These are phyloP conservation scores for Pestalotiopsis sp. DNA, from an alignment of 2,329 filamentous ascomycete species.

Conservation along the genomic window DNA sequence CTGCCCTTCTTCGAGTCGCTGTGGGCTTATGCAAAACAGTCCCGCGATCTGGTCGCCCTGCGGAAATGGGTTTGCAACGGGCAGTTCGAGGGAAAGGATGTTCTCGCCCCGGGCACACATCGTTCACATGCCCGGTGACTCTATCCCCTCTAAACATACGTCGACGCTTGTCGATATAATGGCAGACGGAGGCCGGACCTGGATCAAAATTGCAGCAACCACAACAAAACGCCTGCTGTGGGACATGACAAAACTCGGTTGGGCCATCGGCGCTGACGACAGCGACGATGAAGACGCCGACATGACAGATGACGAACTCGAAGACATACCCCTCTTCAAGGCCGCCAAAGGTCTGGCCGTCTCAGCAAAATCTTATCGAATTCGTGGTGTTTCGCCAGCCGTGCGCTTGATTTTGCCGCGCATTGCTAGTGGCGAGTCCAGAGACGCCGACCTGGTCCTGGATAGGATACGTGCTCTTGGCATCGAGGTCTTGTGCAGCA, in stretches of 20 bases:
- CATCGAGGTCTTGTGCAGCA: slow-evolving; percentile 25
- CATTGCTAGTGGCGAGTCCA: slow-evolving; percentile 26
- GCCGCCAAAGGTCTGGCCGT: slow-evolving; percentile 25
- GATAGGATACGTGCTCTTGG: slow-evolving; percentile 27
- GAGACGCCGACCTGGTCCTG: slow-evolving; percentile 29
- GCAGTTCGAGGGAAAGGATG: slow-evolving; percentile 23
- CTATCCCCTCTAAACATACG: slow-evolving; percentile 21
- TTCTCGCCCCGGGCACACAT: slow-evolving; percentile 31
- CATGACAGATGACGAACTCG: slow-evolving; percentile 19
- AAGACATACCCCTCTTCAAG: slow-evolving; percentile 33
- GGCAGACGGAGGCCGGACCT: slow-evolving; percentile 30
- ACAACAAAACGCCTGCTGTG: slow-evolving; percentile 32
- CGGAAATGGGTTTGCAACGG: slow-evolving; percentile 28
- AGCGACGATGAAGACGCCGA: slow-evolving; percentile 21
- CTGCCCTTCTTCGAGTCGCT: slow-evolving; percentile 30
- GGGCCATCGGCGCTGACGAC: slow-evolving; percentile 29
- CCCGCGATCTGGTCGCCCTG: slow-evolving; percentile 29
- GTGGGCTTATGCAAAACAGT: slow-evolving; percentile 31
- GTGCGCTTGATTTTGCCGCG: slow-evolving; percentile 30
- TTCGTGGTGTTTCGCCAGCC: slow-evolving; percentile 25
- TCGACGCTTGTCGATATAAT: slow-evolving; percentile 31
- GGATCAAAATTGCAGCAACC: slow-evolving; percentile 35
- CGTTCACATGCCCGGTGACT: slow-evolving; percentile 28
- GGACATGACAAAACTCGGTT: slow-evolving; percentile 32
- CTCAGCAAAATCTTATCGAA: slow-evolving; percentile 28